These are phyloP conservation scores for Gracilaria domingensis DNA, from an alignment of 23 red algal species.

Conservation along the genomic window DNA sequence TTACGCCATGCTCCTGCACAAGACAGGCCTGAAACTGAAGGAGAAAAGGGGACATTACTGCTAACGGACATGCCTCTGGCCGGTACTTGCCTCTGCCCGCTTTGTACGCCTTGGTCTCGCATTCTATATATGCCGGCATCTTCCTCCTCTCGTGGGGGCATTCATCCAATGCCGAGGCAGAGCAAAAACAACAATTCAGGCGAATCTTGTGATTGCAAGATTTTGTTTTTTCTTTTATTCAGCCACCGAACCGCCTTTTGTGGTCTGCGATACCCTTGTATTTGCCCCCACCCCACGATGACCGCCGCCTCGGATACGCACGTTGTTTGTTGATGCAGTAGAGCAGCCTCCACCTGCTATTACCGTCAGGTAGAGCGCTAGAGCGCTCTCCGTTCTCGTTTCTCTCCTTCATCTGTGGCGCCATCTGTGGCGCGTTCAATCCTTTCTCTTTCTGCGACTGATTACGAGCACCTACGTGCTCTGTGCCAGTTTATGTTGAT, in stretches of 20 bases:
- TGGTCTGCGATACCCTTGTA: neutral
- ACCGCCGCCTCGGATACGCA: neutral
- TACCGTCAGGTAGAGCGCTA: neutral
- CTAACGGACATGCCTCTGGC: no score
- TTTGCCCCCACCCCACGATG: neutral
- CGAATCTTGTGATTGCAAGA: neutral
- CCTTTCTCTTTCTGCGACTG: neutral
- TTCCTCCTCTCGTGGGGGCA: no score
- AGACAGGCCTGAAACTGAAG: no score
- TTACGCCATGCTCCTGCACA: no score
- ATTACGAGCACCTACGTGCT: neutral
- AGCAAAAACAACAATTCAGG: no score
- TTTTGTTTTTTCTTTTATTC: constrained; percentile 23
- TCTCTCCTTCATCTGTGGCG: neutral
- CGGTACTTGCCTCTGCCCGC: no score
- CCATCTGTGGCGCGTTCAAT: neutral
- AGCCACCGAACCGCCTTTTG: neutral
- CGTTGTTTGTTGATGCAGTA: neutral
- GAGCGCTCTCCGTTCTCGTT: neutral
- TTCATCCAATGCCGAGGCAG: no score
- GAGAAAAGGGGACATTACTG: no score
- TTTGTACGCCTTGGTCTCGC: no score
- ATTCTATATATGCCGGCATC: no score
- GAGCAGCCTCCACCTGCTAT: constrained; percentile 18
- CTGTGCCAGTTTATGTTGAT: neutral